These are phyloP conservation scores for Rhodamnia argentea DNA, from an alignment of 345 rosid species.

Conservation along the genomic window DNA sequence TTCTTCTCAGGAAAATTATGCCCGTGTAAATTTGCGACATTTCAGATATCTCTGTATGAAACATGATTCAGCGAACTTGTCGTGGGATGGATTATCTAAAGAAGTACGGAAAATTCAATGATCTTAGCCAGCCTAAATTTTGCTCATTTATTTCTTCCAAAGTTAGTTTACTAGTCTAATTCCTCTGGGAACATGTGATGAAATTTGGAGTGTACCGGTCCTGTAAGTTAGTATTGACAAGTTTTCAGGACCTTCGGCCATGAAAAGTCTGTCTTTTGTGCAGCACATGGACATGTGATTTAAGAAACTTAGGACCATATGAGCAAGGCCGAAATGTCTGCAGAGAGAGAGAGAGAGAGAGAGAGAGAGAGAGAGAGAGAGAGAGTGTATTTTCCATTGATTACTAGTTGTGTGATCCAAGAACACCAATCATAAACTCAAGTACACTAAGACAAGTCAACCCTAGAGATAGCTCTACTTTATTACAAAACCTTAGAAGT, in stretches of 20 bases:
- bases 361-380: neutral
- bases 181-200: neutral
- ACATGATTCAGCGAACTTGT: neutral
- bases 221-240: neutral
- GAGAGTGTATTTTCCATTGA: neutral
- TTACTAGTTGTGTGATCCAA: neutral
- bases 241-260: neutral
- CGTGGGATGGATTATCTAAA: neutral
- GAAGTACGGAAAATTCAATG: neutral
- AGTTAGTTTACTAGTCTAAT: neutral
- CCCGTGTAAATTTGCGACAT: neutral
- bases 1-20: neutral
- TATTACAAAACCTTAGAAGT: neutral
- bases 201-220: neutral
- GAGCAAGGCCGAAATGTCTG: neutral
- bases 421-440: neutral
- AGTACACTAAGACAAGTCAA: neutral
- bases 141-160: neutral
- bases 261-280: neutral
- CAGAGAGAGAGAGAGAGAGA: neutral
- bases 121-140: neutral
- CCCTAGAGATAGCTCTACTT: neutral
- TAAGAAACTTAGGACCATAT: neutral
- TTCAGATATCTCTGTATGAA: neutral
- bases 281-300: conserved; percentile 4